These are phyloP conservation scores for Backusella macrospora DNA, from an alignment of 192 early-diverging fungal genomes.

Conservation along the genomic window DNA sequence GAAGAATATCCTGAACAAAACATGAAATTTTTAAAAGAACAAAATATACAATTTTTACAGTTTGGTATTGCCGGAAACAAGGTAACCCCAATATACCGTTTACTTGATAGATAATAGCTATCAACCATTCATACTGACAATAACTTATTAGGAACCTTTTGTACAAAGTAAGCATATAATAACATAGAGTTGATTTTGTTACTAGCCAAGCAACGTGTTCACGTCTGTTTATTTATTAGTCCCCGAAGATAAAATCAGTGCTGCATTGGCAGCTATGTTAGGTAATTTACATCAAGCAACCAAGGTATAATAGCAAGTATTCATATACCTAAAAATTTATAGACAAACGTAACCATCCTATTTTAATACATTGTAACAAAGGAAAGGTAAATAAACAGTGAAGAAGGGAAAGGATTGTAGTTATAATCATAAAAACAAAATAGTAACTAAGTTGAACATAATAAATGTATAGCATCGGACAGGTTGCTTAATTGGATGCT, in stretches of 20 bases:
- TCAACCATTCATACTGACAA: no score
- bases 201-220: neutral
- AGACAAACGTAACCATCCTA: constrained; percentile 76
- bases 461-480: constrained; percentile 76
- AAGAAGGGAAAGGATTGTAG: no score
- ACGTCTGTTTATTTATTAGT: constrained; percentile 38
- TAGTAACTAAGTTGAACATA: neutral
- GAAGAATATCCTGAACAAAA: constrained; percentile 93
- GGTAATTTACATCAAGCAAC: constrained; percentile 33
- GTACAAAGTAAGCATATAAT: constrained; percentile 56
- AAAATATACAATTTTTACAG: constrained; percentile 83
- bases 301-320: neutral
- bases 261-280: constrained; percentile 56
- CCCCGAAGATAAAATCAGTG: constrained; percentile 63
- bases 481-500: constrained; percentile 92
- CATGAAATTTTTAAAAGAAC: constrained; percentile 77
- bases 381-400: constrained; percentile 62
- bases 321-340: constrained; percentile 21
- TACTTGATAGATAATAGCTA: neutral
- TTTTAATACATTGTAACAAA: constrained; percentile 97
- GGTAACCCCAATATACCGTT: constrained; percentile 43
- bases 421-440: no score
- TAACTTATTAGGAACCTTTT: constrained; percentile 55
- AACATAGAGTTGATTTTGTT: neutral
- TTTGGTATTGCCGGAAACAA: constrained; percentile 94